These are phyloP conservation scores for Cicer bijugum DNA, from an alignment of 306 rosid genomes.

Conservation along the genomic window DNA sequence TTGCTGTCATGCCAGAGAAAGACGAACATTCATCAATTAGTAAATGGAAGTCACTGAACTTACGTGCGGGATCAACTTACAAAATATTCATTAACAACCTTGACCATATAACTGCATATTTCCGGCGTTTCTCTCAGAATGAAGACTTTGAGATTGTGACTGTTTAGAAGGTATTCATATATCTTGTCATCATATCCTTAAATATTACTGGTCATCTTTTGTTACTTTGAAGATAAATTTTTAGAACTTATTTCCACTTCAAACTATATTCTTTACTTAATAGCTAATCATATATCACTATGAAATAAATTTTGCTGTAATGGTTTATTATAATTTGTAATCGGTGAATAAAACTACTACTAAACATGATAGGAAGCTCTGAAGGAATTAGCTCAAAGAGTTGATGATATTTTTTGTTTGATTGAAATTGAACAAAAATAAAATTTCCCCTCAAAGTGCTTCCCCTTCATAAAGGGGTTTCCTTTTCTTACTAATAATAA, in stretches of 20 bases:
- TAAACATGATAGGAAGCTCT: not conserved
- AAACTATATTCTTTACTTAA: constrained; percentile 1
- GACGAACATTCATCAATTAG: constrained; percentile 22
- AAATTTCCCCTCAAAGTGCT: not conserved
- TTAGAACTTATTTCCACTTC: not conserved
- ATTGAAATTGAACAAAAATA: not conserved
- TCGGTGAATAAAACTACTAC: not conserved
- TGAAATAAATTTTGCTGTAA: constrained; percentile 1
- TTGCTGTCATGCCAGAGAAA: constrained; percentile 38
- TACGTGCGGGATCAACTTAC: constrained; percentile 17
- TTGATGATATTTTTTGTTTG: constrained; percentile 2
- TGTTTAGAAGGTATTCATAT: constrained; percentile 46
- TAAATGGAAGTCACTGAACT: constrained; percentile 9
- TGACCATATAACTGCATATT: constrained; percentile 42
- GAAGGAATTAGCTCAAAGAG: not conserved
- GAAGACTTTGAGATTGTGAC: constrained; percentile 45
- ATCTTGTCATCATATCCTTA: constrained; percentile 34
- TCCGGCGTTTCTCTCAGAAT: constrained; percentile 43
- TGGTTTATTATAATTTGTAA: not conserved
- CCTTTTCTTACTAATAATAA: not conserved
- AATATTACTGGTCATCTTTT: constrained; percentile 4
- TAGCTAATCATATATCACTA: constrained; percentile 4
- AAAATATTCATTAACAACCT: constrained; percentile 32
- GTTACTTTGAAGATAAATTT: not conserved
- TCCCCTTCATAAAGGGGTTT: not conserved